Percentiles rank a stretch among this genome's conserved stretches.
These are phyloP conservation scores for Ascochyta fabae DNA, from an alignment of 2,329 filamentous ascomycete species.

Conservation along the genomic window DNA sequence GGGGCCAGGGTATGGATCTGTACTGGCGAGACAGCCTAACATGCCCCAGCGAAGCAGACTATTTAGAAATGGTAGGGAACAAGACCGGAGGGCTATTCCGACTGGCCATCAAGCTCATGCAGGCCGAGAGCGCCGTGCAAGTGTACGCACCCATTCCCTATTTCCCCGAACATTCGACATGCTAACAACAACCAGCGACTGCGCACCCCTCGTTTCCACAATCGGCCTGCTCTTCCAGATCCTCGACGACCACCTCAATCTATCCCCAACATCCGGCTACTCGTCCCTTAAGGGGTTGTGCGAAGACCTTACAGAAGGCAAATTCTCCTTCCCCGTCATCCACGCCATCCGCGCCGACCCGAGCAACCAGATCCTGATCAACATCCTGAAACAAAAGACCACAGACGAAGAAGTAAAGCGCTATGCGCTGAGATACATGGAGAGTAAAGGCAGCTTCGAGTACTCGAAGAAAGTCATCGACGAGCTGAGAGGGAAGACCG, in stretches of 20 bases:
- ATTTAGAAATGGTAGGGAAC: slow-evolving; percentile 92
- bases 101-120: slow-evolving; percentile 86
- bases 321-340: slow-evolving; percentile 95
- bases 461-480: slow-evolving; percentile 72
- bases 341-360: slow-evolving; percentile 85
- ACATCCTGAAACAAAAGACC: slow-evolving; percentile 91
- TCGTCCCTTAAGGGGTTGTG: slow-evolving; percentile 89
- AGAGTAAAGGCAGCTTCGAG: slow-evolving; percentile 84
- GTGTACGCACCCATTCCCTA: slow-evolving; percentile 43
- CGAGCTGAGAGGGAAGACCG: slow-evolving; percentile 53
- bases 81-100: slow-evolving; percentile 90
- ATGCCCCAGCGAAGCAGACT: slow-evolving; percentile 85
- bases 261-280: slow-evolving; percentile 66
- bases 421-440: slow-evolving; percentile 92
- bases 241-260: slow-evolving; percentile 91
- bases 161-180: no score
- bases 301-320: slow-evolving; percentile 95
- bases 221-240: slow-evolving; percentile 90
- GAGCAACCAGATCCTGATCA: slow-evolving; percentile 79
- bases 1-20: slow-evolving; percentile 89
- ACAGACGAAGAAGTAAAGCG: slow-evolving; percentile 85
- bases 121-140: slow-evolving; percentile 67
- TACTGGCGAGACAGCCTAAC: slow-evolving; percentile 88
- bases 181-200: slow-evolving; percentile 60
- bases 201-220: slow-evolving; percentile 82